phyloP scores from a whole-genome alignment of 2,329 filamentous ascomycete species.

The Albophoma yamanashiensis region DNA sequence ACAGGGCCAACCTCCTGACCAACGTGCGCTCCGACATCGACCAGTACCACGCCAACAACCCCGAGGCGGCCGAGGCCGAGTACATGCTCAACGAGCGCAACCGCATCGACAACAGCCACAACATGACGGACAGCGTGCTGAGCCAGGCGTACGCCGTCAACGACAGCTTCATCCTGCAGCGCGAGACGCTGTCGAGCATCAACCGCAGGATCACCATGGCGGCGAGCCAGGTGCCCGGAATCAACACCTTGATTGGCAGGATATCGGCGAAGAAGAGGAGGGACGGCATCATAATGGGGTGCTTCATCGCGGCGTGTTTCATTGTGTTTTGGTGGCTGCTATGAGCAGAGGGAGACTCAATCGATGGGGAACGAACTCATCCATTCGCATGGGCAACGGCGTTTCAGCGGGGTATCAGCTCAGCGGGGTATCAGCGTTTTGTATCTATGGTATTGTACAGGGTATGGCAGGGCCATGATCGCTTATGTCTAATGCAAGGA shows the following conservation, averaged over 20 bases:
- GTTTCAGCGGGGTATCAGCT: conserved; percentile 25
- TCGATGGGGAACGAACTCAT: not conserved
- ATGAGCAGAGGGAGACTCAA: conserved; percentile 26
- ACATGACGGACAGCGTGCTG: conserved; percentile 79
- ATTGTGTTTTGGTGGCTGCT: conserved; percentile 73
- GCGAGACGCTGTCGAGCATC: conserved; percentile 79
- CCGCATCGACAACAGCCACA: conserved; percentile 81
- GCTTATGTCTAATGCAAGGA: not conserved
- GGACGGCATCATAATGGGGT: conserved; percentile 86
- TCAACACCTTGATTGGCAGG: conserved; percentile 83
- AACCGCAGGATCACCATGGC: conserved; percentile 84
- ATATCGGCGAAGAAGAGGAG: conserved; percentile 93
- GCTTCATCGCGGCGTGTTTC: conserved; percentile 87
- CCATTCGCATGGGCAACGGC: conserved; percentile 15
- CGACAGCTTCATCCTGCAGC: conserved; percentile 77
- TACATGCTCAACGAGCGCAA: conserved; percentile 92
- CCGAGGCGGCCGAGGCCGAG: conserved; percentile 76
- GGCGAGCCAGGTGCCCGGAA: conserved; percentile 82
- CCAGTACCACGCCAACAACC: conserved; percentile 74
- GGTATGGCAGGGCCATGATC: conserved; percentile 7
- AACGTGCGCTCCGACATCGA: conserved; percentile 89
- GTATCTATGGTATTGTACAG: conserved; percentile 16
- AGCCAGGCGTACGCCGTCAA: conserved; percentile 96
- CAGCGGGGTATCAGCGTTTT: conserved; percentile 23
- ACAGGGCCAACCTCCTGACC: conserved; percentile 80